phyloP scores from a whole-genome alignment of 1,284 basidiomycete species.

The Chalciporus piperatoides region DNA sequence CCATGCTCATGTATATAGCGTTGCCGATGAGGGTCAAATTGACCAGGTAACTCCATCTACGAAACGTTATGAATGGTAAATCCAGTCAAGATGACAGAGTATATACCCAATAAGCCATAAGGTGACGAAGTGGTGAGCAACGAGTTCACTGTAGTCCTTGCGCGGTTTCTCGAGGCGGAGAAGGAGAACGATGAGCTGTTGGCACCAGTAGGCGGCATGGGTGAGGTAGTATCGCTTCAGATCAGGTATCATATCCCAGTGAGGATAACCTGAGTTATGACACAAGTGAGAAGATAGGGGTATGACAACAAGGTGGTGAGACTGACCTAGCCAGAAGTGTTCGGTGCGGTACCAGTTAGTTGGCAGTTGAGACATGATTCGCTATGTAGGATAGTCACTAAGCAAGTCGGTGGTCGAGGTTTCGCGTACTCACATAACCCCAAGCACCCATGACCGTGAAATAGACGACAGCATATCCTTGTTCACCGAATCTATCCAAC shows the following conservation, averaged over 20 bases:
- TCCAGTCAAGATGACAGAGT: neutral
- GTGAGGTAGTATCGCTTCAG: conserved; percentile 93
- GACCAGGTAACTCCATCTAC: conserved; percentile 83
- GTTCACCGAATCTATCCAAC: conserved; percentile 84
- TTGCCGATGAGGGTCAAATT: conserved; percentile 89
- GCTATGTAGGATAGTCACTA: conserved; percentile 37
- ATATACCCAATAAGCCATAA: conserved; percentile 88
- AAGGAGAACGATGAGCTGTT: conserved; percentile 87
- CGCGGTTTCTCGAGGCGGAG: conserved; percentile 90
- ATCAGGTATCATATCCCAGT: conserved; percentile 82
- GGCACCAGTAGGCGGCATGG: conserved; percentile 89
- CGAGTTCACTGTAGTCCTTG: conserved; percentile 87
- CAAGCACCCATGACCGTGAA: conserved; percentile 68
- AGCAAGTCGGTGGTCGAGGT: neutral
- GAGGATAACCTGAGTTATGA: conserved; percentile 66
- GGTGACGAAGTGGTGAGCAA: conserved; percentile 89
- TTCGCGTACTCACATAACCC: conserved; percentile 65
- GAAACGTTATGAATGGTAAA: conserved; percentile 8
- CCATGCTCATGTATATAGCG: conserved; percentile 95
- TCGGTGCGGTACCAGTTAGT: conserved; percentile 89
- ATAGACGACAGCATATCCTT: conserved; percentile 84
- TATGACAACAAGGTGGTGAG: neutral
- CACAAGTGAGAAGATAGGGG: neutral
- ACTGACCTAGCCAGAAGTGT: conserved; percentile 76
- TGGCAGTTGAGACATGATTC: conserved; percentile 83